These are phyloP conservation scores for Psidium friedrichsthalianum DNA, from an alignment of 345 rosid species.

Conservation along the genomic window DNA sequence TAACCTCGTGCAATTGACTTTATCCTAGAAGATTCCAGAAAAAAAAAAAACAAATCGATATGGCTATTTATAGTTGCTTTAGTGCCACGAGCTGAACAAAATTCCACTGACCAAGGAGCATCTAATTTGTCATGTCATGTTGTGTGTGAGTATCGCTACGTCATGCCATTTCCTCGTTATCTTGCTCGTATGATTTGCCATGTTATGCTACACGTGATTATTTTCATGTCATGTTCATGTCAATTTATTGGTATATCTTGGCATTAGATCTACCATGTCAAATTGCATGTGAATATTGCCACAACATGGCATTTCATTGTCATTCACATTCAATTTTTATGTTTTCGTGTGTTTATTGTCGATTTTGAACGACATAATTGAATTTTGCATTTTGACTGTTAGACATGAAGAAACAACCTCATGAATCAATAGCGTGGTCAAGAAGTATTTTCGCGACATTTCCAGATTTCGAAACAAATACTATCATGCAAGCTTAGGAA, in stretches of 20 bases:
- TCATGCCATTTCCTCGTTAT: background rate
- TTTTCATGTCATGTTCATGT: background rate
- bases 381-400: background rate
- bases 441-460: too few relatives aligned
- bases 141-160: background rate
- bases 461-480: too few relatives aligned
- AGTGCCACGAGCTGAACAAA: too few relatives aligned
- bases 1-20: too few relatives aligned
- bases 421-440: background rate
- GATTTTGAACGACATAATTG: background rate
- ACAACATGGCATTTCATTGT: background rate
- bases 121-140: background rate
- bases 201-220: background rate
- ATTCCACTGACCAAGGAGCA: too few relatives aligned
- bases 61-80: too few relatives aligned
- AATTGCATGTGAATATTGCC: too few relatives aligned
- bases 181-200: background rate
- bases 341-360: background rate
- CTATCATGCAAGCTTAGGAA: too few relatives aligned
- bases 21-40: too few relatives aligned
- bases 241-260: background rate
- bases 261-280: background rate
- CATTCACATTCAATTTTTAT: background rate
- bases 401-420: background rate
- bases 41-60: too few relatives aligned